Base-by-base conservation (phyloP, 176 grass and related monocot species). In the Oryza meyeriana region DNA sequence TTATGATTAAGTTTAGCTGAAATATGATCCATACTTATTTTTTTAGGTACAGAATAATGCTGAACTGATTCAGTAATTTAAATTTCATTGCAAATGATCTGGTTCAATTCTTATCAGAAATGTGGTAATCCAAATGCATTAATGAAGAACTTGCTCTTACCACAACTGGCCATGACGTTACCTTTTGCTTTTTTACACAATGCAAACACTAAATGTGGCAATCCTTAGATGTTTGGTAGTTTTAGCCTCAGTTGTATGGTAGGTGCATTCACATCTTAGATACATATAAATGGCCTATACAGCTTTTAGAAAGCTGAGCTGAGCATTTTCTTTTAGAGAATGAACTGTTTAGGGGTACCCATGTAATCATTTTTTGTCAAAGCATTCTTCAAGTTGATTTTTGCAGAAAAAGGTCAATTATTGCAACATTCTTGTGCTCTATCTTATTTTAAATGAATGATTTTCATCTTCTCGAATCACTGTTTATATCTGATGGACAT, bases 401-500 rank as follows among this genome's bases (percentile, higher is more conserved):
- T 64, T 76, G 26, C 64, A 12, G 13, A 70, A 29, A 29, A 52
- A 11, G 22, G 65, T 79, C 3, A 65, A 24, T 18, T 57, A 80
- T 80, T 17, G 18, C 58, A 67, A 17, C 39, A 72, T 17, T 29
- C 20, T 57, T 74, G 8, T 73, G 9, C 16, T 47, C 8, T 28
- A 50, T 8, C 26, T 48, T 48, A 27, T 20, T 30, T 73, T 45
- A 22, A 5, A 47, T 42, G 36, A 45, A 47, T 82, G 22, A 30
- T 64, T 36, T 73, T n/a, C n/a, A 61, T 61, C 8, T 2, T 81
- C 48, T 8, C 72, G 27, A 32, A 45, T 45, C 35, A 75, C 71
- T 69, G 12, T 30, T 52, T 44, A 71, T n/a, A n/a, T n/a, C n/a
- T n/a, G n/a, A 78, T 78, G 50, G 74, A 71, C 13, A 42, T 26